A percentile compares a stretch with the other conserved stretches of the same genome.
These are phyloP conservation scores for Nicotiana otophora DNA, from an alignment of 257 asterid species.

Conservation along the genomic window DNA sequence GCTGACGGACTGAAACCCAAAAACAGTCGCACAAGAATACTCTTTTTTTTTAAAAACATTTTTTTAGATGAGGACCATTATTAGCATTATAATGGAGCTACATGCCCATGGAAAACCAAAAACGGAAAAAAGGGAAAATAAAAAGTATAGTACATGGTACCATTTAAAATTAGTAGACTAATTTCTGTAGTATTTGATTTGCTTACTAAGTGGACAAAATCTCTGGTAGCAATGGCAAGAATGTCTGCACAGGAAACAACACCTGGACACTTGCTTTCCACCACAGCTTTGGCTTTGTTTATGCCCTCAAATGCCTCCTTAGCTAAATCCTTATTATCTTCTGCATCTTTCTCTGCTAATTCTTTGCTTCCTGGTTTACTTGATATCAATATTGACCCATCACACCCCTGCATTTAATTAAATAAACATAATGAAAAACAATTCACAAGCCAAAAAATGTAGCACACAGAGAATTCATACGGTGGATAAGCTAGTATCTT, in stretches of 20 bases:
- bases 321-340: constrained; percentile 77
- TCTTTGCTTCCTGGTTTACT: constrained; percentile 56
- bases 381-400: constrained; percentile 66
- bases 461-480: background rate
- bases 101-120: too few species aligned
- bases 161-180: too few species aligned
- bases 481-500: too few species aligned
- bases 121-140: too few species aligned
- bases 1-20: too few species aligned
- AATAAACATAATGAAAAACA: background rate
- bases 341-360: constrained; percentile 75
- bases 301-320: constrained; percentile 67
- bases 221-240: constrained; percentile 87
- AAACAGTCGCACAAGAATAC: too few species aligned
- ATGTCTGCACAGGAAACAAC: constrained; percentile 92
- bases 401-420: constrained; percentile 60
- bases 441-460: background rate
- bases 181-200: background rate
- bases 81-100: too few species aligned
- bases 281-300: constrained; percentile 56
- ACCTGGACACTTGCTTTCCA: constrained; percentile 90
- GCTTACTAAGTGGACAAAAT: constrained; percentile 82
- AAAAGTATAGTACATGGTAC: too few species aligned
- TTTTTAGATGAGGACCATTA: too few species aligned
- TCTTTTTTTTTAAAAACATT: too few species aligned